Evolutionary conservation across 2,329 filamentous ascomycete genomes (phyloP).

Genomic region (Trichoderma cornu-damae): DNA sequence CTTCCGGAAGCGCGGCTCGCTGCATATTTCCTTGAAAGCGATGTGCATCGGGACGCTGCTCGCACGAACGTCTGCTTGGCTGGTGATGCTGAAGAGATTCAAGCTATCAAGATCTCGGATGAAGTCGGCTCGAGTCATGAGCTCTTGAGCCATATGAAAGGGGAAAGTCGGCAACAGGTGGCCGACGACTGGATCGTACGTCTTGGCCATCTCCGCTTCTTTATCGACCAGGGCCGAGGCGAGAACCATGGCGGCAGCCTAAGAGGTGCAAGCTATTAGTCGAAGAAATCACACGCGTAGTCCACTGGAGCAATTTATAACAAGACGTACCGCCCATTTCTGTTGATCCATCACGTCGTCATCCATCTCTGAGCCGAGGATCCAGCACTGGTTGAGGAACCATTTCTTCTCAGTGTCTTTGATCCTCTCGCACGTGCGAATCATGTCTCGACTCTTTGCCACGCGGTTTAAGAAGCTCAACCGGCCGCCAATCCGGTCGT

Average conservation of each 20-base stretch:
- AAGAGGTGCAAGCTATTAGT: neutral
- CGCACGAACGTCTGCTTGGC: slow-evolving; percentile 77
- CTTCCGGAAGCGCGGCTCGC: slow-evolving; percentile 69
- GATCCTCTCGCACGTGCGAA: slow-evolving; percentile 70
- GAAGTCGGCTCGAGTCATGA: slow-evolving; percentile 96
- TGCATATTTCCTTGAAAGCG: slow-evolving; percentile 81
- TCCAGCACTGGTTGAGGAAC: slow-evolving; percentile 72
- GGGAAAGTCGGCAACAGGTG: slow-evolving; percentile 76
- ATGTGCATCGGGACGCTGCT: slow-evolving; percentile 95
- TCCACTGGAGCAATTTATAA: neutral
- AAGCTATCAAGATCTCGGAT: slow-evolving; percentile 87
- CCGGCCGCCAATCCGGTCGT: slow-evolving; percentile 80
- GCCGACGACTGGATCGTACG: slow-evolving; percentile 60
- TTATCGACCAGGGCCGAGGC: slow-evolving; percentile 85
- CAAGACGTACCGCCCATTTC: slow-evolving; percentile 73
- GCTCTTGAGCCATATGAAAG: slow-evolving; percentile 76
- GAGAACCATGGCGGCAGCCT: slow-evolving; percentile 89
- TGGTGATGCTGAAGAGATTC: slow-evolving; percentile 94
- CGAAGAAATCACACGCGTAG: neutral
- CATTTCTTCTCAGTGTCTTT: slow-evolving; percentile 66
- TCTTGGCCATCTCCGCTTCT: slow-evolving; percentile 61
- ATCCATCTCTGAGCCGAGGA: slow-evolving; percentile 71
- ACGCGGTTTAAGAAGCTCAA: slow-evolving; percentile 84
- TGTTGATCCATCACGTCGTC: slow-evolving; percentile 99
- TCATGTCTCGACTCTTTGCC: slow-evolving; percentile 79